Evolutionary conservation across 2,329 filamentous ascomycete species (phyloP).

Genomic region (Aureobasidium sp.): DNA sequence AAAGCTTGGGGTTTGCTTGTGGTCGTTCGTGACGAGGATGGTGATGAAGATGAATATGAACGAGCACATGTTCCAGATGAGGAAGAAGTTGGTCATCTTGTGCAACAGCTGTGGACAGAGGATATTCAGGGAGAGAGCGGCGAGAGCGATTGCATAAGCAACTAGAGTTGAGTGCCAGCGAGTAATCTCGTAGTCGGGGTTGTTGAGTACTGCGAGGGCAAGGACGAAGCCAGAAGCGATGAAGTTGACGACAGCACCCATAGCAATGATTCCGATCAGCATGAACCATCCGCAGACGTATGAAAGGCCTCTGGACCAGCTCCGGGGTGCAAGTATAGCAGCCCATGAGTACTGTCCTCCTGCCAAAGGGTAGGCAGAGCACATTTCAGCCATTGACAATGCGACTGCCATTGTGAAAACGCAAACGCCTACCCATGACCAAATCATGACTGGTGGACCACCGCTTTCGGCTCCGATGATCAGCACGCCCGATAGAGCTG

Average conservation of each 20-base stretch:
- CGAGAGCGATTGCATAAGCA: conserved; percentile 42
- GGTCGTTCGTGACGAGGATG: conserved; percentile 47
- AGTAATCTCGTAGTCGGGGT: conserved; percentile 46
- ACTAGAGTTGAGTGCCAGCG: conserved; percentile 52
- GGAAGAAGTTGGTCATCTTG: conserved; percentile 41
- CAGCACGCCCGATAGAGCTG: conserved; percentile 49
- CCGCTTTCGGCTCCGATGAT: conserved; percentile 50
- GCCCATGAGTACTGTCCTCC: conserved; percentile 55
- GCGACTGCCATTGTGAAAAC: conserved; percentile 47
- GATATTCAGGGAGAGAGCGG: conserved; percentile 44
- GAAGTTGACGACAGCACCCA: conserved; percentile 50
- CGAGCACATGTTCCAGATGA: conserved; percentile 48
- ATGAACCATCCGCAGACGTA: conserved; percentile 37
- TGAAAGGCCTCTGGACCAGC: conserved; percentile 31
- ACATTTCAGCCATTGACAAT: conserved; percentile 55
- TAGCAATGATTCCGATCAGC: conserved; percentile 40
- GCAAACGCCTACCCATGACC: conserved; percentile 50
- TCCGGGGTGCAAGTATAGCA: conserved; percentile 47
- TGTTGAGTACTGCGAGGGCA: conserved; percentile 47
- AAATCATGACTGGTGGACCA: conserved; percentile 54
- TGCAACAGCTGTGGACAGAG: conserved; percentile 46
- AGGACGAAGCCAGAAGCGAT: conserved; percentile 51
- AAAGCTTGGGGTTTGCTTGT: conserved; percentile 49
- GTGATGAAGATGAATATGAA: conserved; percentile 48
- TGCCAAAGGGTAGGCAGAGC: conserved; percentile 49